A percentile compares a stretch with the other conserved stretches of the same genome.
These are phyloP conservation scores for Fusarium zealandicum DNA, from an alignment of 2,329 filamentous ascomycete genomes.

Conservation along the genomic window DNA sequence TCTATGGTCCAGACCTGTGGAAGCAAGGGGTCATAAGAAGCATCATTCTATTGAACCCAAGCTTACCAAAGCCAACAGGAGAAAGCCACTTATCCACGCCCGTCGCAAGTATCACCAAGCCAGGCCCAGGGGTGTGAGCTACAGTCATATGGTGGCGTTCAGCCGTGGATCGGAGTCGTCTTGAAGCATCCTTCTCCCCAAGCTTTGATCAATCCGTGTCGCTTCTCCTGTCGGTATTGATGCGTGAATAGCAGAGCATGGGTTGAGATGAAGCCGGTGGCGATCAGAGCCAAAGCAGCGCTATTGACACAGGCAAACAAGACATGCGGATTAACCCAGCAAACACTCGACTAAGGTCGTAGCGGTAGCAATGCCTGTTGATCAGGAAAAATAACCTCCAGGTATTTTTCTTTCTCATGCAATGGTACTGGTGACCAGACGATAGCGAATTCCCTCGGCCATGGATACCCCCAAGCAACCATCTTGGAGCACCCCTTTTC, in stretches of 20 bases:
- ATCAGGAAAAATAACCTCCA: not conserved
- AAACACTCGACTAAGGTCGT: constrained; percentile 1
- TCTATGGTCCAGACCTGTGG: too few species aligned
- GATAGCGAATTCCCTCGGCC: too few species aligned
- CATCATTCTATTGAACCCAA: not conserved
- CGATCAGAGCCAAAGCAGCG: not conserved
- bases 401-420: too few species aligned
- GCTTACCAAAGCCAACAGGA: too few species aligned
- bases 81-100: too few species aligned
- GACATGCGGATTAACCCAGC: not conserved
- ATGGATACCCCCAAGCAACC: not conserved
- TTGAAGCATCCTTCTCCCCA: not conserved
- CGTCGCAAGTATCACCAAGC: not conserved
- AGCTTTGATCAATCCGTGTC: not conserved
- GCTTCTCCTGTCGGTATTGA: too few species aligned
- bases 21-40: too few species aligned
- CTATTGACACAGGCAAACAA: not conserved
- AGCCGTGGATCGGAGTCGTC: not conserved
- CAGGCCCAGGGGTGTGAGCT: too few species aligned
- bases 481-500: too few species aligned
- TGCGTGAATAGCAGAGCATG: too few species aligned
- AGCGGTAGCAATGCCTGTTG: not conserved
- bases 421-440: too few species aligned
- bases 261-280: not conserved
- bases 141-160: not conserved